Evolutionary conservation across 108 stramenopile genomes (phyloP).

Genomic region (Mediolabrus comicus): DNA sequence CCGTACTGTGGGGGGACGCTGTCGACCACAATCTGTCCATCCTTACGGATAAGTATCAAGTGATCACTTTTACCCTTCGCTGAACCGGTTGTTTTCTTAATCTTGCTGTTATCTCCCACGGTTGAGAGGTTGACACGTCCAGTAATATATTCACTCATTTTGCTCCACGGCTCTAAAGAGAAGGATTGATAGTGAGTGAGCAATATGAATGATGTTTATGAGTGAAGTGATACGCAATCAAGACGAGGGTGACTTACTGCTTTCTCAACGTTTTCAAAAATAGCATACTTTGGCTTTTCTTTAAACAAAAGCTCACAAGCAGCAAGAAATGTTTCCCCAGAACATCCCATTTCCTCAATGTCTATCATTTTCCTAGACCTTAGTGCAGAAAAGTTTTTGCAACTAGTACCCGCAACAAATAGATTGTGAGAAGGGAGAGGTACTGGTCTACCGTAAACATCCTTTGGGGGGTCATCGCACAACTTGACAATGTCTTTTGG

Average conservation of each 20-base stretch:
- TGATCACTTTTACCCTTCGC: slow-evolving; percentile 32
- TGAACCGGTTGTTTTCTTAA: slow-evolving; percentile 21
- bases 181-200: too few species aligned
- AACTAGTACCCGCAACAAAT: slow-evolving; percentile 82
- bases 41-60: slow-evolving; percentile 29
- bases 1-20: slow-evolving; percentile 59
- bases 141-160: slow-evolving; percentile 79
- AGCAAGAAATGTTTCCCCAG: slow-evolving; percentile 79
- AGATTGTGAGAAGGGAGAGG: slow-evolving; percentile 54
- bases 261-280: slow-evolving; percentile 78
- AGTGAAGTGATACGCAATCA: too few species aligned
- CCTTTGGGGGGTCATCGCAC: slow-evolving; percentile 48
- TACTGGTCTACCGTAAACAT: slow-evolving; percentile 67
- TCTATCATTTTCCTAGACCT: slow-evolving; percentile 55
- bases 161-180: neutral
- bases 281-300: slow-evolving; percentile 57
- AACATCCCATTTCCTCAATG: slow-evolving; percentile 77
- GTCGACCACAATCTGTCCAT: slow-evolving; percentile 44
- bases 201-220: too few species aligned
- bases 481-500: slow-evolving; percentile 59
- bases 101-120: slow-evolving; percentile 35
- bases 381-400: slow-evolving; percentile 79
- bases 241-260: too few species aligned
- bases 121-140: slow-evolving; percentile 50
- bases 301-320: slow-evolving; percentile 65